Evolutionary conservation across 2,329 filamentous ascomycete genomes (phyloP), one percentile per base, ranked within the genome.

Genomic region (Lanzia echinophila): DNA sequence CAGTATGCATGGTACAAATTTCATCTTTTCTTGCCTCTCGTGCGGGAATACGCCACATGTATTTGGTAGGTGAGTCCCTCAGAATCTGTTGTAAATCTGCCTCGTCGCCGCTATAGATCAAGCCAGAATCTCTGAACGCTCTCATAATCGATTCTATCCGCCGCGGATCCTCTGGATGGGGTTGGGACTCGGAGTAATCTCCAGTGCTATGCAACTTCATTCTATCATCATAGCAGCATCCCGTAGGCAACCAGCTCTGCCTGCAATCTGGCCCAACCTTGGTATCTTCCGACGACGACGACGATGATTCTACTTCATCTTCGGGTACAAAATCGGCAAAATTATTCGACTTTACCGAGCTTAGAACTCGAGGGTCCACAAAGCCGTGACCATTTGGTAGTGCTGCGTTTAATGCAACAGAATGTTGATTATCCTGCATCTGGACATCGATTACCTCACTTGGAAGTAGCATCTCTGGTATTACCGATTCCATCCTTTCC

Each of bases 171-270:
- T 99, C 94, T 0, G 94, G 94, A 65, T 99, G 94, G 49, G 95
- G 86, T 20, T 92, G 86, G 46, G 84, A 80, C 1, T 79, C 78
- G 17, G 79, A 82, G 65, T 83, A 86, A 67, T 89, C 84, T 15
- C 88, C 84, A 67, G 96, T 95, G 52, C 90, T 88, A 68, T 99
- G 94, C 57, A 95, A 87, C 57, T 94, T 90, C 94, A 99, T 99
- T 32, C 92, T 83, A 54, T 89, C 84, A 72, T 99, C 94, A 68
- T 97, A 99, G 61, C 88, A 92, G 57, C 87, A 83, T 3, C 88
- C 88, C 0, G 87, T 91, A 0, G 86, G 81, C 1, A 88, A 58
- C 34, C 50, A 56, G 3, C 53, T 51, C 52, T 51, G 62, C 19
- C 63, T 56, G 10, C 45, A 46, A 43, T 10, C 7, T 17, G 36